Evolutionary conservation across 176 grass and related monocot genomes (phyloP).

Genomic region (Tuctoria greenei): DNA sequence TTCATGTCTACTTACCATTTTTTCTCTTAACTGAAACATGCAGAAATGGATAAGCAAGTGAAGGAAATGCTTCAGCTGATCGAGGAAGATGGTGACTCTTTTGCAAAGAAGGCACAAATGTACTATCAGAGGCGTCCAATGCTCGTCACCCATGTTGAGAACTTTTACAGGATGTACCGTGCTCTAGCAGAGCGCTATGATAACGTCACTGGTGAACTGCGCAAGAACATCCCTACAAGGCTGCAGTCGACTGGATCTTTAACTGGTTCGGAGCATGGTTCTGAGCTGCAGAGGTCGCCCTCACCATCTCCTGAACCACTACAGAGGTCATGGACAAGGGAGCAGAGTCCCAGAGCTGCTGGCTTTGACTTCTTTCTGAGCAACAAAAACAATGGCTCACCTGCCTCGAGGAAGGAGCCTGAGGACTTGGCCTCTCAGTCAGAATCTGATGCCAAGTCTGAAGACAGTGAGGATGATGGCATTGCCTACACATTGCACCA

Average conservation of each 20-base stretch:
- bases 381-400: slow-evolving; percentile 41
- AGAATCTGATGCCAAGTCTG: slow-evolving; percentile 59
- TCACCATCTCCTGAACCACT: slow-evolving; percentile 49
- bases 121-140: slow-evolving; percentile 70
- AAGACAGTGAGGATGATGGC: slow-evolving; percentile 53
- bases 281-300: slow-evolving; percentile 49
- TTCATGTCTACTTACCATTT: not conserved
- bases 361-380: slow-evolving; percentile 54
- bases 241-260: slow-evolving; percentile 46
- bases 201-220: slow-evolving; percentile 67
- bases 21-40: slow-evolving; percentile 35
- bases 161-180: slow-evolving; percentile 74
- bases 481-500: slow-evolving; percentile 58
- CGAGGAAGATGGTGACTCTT: slow-evolving; percentile 64
- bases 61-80: slow-evolving; percentile 79
- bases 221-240: slow-evolving; percentile 62
- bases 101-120: slow-evolving; percentile 77
- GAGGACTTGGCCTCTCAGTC: slow-evolving; percentile 46
- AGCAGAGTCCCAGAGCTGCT: slow-evolving; percentile 56
- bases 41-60: slow-evolving; percentile 74
- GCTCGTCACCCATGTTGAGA: slow-evolving; percentile 59
- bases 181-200: slow-evolving; percentile 73
- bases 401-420: slow-evolving; percentile 33
- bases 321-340: slow-evolving; percentile 53
- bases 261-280: slow-evolving; percentile 45